A percentile compares a stretch with the other conserved stretches of the same genome.
These are phyloP conservation scores for Diaporthe vexans DNA, from an alignment of 2,329 filamentous ascomycete species.

Conservation along the genomic window DNA sequence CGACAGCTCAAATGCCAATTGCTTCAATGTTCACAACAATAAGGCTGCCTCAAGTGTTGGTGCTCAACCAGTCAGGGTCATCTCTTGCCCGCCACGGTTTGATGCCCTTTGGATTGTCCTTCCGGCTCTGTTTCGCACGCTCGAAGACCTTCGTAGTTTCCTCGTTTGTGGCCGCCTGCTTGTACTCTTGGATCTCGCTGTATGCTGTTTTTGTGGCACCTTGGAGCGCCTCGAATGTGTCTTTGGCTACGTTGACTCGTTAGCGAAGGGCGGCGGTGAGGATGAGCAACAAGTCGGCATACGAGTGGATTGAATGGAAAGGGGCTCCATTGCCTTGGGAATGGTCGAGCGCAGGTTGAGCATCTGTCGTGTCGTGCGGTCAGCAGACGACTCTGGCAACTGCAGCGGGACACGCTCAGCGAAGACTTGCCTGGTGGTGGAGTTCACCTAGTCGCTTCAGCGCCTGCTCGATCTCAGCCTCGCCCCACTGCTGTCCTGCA, in stretches of 20 bases:
- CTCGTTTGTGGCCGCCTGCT: slow-evolving; percentile 60
- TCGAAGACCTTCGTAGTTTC: slow-evolving; percentile 65
- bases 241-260: slow-evolving; percentile 60
- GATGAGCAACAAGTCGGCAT: slow-evolving; percentile 47
- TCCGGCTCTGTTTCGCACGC: slow-evolving; percentile 66
- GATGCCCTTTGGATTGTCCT: slow-evolving; percentile 69
- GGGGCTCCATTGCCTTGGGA: slow-evolving; percentile 64
- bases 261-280: slow-evolving; percentile 38
- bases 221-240: slow-evolving; percentile 61
- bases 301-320: slow-evolving; percentile 65
- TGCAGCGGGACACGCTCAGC: background rate
- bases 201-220: slow-evolving; percentile 62
- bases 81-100: slow-evolving; percentile 71
- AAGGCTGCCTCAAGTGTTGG: slow-evolving; percentile 29
- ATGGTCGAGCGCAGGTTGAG: slow-evolving; percentile 63
- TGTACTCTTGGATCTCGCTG: slow-evolving; percentile 66
- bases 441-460: slow-evolving; percentile 66
- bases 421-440: slow-evolving; percentile 64
- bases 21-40: background rate
- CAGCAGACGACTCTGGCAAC: background rate
- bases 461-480: slow-evolving; percentile 63
- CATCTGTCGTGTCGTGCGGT: slow-evolving; percentile 36
- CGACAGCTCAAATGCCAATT: background rate
- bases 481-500: slow-evolving; percentile 57
- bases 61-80: slow-evolving; percentile 69